Evolutionary conservation across 73 alveolate species (phyloP), one percentile per base, ranked within the genome.

Genomic region (Durusdinium trenchii): DNA sequence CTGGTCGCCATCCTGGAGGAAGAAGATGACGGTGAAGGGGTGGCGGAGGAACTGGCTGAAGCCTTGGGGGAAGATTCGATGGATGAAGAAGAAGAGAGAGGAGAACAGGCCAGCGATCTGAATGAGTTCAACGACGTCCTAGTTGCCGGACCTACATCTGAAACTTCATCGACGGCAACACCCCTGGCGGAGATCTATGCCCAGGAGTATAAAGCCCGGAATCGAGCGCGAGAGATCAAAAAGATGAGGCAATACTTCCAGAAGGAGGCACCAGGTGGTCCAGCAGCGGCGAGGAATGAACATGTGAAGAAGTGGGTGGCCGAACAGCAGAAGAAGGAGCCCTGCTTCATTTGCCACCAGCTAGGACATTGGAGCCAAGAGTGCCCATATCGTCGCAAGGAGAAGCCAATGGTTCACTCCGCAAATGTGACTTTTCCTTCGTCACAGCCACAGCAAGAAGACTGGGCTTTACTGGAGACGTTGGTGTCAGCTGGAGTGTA

Each of bases 231-330:
- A 6, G 86, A 75, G 52, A 30, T 75, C 23, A 75, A 75, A 51
- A 47, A 75, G 86, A 75, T 75, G 86, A 0, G 86, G 57, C 86
- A 75, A 51, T 75, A 12, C 86, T 75, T 75, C 52, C 81, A 67
- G 81, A 75, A 75, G 85, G 85, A 51, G 12, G 14, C n/a, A n/a
- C n/a, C n/a, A n/a, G n/a, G n/a, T n/a, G n/a, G n/a, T n/a, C n/a
- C n/a, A n/a, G n/a, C 54, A 3, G 2, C 10, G 14, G 7, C 12
- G 86, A 75, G 1, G 54, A 47, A 2, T 47, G 52, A 36, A 32
- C 36, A 36, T 75, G 52, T 47, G 86, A n/a, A n/a, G n/a, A n/a
- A n/a, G n/a, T n/a, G n/a, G n/a, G n/a, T n/a, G n/a, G n/a, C n/a
- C n/a, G n/a, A n/a, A n/a, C n/a, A n/a, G n/a, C n/a, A n/a, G n/a